These are phyloP conservation scores for Cutaneotrichosporon cavernicola DNA, from an alignment of 1,284 basidiomycete genomes.

Conservation along the genomic window DNA sequence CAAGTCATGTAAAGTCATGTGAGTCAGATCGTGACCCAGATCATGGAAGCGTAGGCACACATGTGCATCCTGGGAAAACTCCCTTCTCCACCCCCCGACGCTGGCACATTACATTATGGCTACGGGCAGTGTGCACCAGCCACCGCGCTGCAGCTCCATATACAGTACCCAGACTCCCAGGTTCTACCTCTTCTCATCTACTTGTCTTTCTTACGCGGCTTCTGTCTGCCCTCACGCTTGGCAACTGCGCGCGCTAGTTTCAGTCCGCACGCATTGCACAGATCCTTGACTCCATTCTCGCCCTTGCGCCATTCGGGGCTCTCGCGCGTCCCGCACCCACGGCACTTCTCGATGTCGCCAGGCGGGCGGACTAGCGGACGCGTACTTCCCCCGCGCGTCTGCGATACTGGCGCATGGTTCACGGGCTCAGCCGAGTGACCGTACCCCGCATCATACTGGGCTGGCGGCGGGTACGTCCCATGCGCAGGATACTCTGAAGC, in stretches of 20 bases:
- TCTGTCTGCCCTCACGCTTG: conserved; percentile 51
- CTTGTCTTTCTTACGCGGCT: conserved; percentile 49
- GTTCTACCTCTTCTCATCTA: conserved; percentile 4
- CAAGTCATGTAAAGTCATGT: too few relatives aligned
- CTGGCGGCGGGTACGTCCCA: background rate
- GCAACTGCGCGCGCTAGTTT: conserved; percentile 49
- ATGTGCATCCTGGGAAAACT: too few relatives aligned
- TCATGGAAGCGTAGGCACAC: background rate
- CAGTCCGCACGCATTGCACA: conserved; percentile 78
- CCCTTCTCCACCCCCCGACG: background rate
- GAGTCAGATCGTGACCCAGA: too few relatives aligned
- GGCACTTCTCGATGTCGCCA: conserved; percentile 69
- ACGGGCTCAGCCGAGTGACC: background rate
- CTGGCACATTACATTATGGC: background rate
- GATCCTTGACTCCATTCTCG: conserved; percentile 77
- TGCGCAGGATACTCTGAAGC: background rate
- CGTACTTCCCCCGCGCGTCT: conserved; percentile 19
- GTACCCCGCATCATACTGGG: background rate
- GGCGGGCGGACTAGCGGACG: conserved; percentile 58
- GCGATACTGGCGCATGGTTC: conserved; percentile 14
- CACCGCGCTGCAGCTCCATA: background rate
- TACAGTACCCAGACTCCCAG: background rate
- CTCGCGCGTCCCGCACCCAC: conserved; percentile 75
- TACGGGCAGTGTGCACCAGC: background rate
- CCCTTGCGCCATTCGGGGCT: conserved; percentile 93